Percentiles rank a stretch among this genome's conserved stretches.
Evolutionary conservation across 106 monocot species (phyloP).

Genomic region (Triglochin maritima): DNA sequence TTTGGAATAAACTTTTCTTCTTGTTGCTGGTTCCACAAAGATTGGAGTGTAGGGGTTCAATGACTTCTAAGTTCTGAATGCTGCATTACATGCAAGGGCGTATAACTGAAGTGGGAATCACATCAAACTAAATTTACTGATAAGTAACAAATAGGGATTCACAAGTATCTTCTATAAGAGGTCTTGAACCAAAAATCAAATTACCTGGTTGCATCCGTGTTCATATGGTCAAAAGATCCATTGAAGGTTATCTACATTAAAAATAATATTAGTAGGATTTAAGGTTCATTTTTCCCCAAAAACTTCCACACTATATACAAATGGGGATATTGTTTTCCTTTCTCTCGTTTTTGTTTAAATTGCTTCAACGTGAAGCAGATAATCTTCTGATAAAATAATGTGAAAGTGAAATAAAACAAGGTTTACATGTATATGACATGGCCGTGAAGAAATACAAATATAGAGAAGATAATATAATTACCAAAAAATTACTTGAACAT

Average conservation of each 20-base stretch:
- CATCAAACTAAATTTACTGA: background rate
- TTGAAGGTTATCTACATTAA: constrained; percentile 76
- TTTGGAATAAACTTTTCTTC: constrained; percentile 89
- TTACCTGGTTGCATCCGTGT: constrained; percentile 95
- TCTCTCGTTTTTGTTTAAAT: no score
- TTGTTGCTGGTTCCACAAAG: constrained; percentile 80
- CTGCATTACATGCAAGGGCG: constrained; percentile 15
- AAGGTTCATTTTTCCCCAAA: background rate
- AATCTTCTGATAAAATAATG: no score
- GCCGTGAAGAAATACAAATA: no score
- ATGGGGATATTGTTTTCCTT: no score
- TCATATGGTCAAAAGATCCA: constrained; percentile 99
- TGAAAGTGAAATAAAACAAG: no score
- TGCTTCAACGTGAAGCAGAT: no score
- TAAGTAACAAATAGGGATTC: background rate
- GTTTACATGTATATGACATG: no score
- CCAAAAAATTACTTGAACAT: no score
- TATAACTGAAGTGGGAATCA: background rate
- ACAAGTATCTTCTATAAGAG: background rate
- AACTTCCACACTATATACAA: no score
- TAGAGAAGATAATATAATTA: no score
- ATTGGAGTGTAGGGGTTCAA: constrained; percentile 69
- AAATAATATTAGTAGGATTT: background rate
- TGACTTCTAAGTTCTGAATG: constrained; percentile 94
- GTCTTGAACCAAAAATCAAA: background rate